Conservation (phyloP, 1,139 yeast genomes). For the Kurtzmaniella quercitrusa region DNA sequence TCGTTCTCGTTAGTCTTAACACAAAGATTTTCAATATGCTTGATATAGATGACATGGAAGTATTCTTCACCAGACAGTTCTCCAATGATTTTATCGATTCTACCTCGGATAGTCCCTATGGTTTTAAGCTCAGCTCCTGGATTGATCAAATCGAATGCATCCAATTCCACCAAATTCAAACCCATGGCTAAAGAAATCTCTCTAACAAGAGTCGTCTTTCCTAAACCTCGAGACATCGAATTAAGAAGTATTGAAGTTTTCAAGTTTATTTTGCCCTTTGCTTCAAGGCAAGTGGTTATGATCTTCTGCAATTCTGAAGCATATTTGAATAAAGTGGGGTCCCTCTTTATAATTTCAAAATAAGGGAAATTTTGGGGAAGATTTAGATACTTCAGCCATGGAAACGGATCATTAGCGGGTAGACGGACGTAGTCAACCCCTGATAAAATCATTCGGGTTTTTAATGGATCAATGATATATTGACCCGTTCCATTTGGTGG, state of each 20-base stretch:
- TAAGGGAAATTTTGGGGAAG: conserved; percentile 40
- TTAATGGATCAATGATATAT: conserved; percentile 57
- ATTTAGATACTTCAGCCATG: conserved; percentile 49
- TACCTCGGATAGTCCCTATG: conserved; percentile 72
- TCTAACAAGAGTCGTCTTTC: conserved; percentile 64
- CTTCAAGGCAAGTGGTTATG: conserved; percentile 37
- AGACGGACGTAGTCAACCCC: conserved; percentile 46
- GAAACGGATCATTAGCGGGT: conserved; percentile 29
- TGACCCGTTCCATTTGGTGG: conserved; percentile 30
- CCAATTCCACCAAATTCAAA: conserved; percentile 63
- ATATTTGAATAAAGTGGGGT: conserved; percentile 34
- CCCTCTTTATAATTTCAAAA: conserved; percentile 11
- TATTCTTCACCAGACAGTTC: conserved; percentile 13
- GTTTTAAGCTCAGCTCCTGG: conserved; percentile 77
- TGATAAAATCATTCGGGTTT: conserved; percentile 65
- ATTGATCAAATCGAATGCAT: conserved; percentile 58
- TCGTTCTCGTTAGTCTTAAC: conserved; percentile 61
- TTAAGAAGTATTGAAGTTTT: conserved; percentile 63
- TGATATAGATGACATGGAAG: conserved; percentile 52
- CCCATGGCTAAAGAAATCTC: conserved; percentile 60
- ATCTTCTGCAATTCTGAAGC: conserved; percentile 53
- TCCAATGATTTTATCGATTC: conserved; percentile 53
- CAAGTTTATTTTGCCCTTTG: conserved; percentile 33
- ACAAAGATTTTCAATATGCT: conserved; percentile 74
- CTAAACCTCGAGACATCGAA: conserved; percentile 73